Evolutionary conservation across 1,139 yeast genomes (phyloP).

Genomic region (Lodderomyces orthopsilosis): DNA sequence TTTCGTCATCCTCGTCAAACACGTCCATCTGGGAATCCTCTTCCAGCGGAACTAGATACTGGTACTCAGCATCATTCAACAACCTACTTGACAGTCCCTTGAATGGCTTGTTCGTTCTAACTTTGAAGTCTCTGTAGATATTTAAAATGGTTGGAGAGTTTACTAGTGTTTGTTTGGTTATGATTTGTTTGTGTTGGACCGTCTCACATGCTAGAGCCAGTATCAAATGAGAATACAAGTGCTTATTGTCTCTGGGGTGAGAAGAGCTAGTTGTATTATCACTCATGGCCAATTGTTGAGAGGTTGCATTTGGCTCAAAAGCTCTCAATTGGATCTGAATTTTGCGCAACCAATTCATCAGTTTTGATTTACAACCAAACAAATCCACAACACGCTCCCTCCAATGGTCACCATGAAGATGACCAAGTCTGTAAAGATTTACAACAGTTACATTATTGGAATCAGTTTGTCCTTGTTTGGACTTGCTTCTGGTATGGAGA

Average conservation of each 20-base stretch:
- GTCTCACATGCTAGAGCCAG: not conserved
- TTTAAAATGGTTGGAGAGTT: conserved; percentile 36
- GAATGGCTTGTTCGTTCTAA: conserved; percentile 31
- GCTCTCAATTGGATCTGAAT: not conserved
- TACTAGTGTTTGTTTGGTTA: conserved; percentile 34
- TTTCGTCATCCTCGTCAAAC: conserved; percentile 27
- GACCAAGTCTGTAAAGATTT: conserved; percentile 4
- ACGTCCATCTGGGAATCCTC: conserved; percentile 42
- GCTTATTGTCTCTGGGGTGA: not conserved
- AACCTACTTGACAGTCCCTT: conserved; percentile 33
- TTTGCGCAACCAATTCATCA: too few species aligned
- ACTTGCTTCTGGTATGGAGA: conserved; percentile 32
- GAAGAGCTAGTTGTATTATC: not conserved
- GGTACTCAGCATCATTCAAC: conserved; percentile 40
- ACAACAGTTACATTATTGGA: conserved; percentile 14
- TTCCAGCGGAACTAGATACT: conserved; percentile 33
- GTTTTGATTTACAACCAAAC: conserved; percentile 1
- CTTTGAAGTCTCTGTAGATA: conserved; percentile 33
- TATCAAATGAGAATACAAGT: not conserved
- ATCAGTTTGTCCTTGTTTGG: conserved; percentile 22
- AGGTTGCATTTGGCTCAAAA: not conserved
- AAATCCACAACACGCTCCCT: not conserved
- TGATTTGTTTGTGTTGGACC: conserved; percentile 2
- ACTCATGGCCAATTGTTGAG: not conserved
- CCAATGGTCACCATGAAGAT: not conserved